Evolutionary conservation across 1,284 basidiomycete genomes (phyloP), one percentile per base, ranked within the genome.

Genomic region (Meira miltonrushii): DNA sequence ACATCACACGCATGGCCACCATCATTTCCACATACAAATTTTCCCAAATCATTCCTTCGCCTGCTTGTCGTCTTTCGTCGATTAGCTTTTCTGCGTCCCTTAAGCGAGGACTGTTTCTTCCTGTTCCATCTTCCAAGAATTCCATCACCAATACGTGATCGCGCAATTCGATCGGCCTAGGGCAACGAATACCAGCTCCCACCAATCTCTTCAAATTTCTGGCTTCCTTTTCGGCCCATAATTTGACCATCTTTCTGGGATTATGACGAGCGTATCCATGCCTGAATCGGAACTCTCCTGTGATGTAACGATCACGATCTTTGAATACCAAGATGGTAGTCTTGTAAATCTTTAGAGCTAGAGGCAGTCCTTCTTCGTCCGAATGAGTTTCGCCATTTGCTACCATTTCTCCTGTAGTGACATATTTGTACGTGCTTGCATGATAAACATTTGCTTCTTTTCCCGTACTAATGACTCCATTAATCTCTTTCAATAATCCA

Each of bases 211-310:
- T 88, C 64, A 99, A 80, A 75, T 99, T 99, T 17, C 95, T 85
- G 86, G 96, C 88, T 79, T 99, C 95, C 80, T 99, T 99, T 79
- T 98, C 95, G 0, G 95, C 95, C 95, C 95, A 99, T 7, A 98
- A 81, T 11, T 91, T 85, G 15, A 99, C 94, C 94, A 99, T 98
- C 81, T 99, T 99, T 41, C 95, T 86, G 9, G 95, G 94, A 76
- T 98, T 99, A 67, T 86, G 86, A 54, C 88, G 87, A 66, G 87
- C 87, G 79, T 98, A 98, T 7, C 94, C 94, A 64, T 88, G 85
- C 40, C 91, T 84, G 81, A 98, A 98, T 9, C 95, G 87, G 75
- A 89, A 88, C 78, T 98, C 95, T 51, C 84, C 84, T 0, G 86
- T 85, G 38, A 97, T 92, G 79, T 97, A 97, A 59, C 89, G 88